Base-by-base conservation (phyloP, 768 basidiomycete genomes). In the Boletus tomentosulus region DNA sequence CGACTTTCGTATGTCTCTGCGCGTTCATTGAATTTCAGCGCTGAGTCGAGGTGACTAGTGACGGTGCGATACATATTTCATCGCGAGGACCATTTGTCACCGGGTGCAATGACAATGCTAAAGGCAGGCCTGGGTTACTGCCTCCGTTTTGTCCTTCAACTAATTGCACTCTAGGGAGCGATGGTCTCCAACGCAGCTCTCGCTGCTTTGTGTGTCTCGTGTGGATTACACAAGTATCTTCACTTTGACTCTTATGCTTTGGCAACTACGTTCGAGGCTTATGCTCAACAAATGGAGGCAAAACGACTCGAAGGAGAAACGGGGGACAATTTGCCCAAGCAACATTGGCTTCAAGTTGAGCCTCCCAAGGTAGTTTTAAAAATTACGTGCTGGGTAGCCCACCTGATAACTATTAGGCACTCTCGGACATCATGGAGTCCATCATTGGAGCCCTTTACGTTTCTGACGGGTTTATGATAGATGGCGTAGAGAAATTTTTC, bases 151-250 rank as follows among this genome's bases (percentile, higher is more conserved):
- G 33, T 43, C 31, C 25, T 22, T 33, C 16, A 13, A 31, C 55
- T 57, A 53, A 53, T 24, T n/a, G 35, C 13, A 22, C 19, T 30
- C 34, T 61, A 92, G 91, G 80, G 82, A 28, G 86, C 87, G 8
- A 92, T 93, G 89, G 89, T 93, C 27, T 89, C 88, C 4, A 92
- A 92, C 66, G 78, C 83, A 30, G 76, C 86, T 16, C 73, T 93
- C 41, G 89, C 86, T 37, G 86, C 90, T 2, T 68, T 92, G 54
- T 90, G 87, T 59, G 83, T 92, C 16, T 78, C 77, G 58, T 79
- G 80, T 50, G 85, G 85, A 33, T 71, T 94, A 50, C 73, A 89
- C 53, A 70, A 83, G 41, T 72, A 85, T 67, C 70, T 92, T 27
- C 72, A 80, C 45, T 76, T 81, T 48, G 82, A 82, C 50, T 84